phyloP scores from a whole-genome alignment of 2,329 filamentous ascomycete genomes.

The Onygenales sp. region DNA sequence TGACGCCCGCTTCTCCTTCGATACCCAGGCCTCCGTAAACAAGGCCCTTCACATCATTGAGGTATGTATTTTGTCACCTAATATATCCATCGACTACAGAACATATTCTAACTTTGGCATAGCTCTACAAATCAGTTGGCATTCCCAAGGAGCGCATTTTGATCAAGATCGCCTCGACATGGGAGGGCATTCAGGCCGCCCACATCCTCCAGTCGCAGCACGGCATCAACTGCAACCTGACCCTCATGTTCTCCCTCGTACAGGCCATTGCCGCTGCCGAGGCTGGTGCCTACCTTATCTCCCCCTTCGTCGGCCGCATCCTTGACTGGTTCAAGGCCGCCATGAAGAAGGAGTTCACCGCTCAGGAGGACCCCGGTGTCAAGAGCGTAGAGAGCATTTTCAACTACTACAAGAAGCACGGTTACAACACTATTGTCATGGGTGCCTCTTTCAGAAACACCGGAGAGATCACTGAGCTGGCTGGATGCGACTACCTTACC shows the following conservation, averaged over 20 bases:
- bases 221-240: conserved; percentile 96
- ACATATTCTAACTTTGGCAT: conserved; percentile 18
- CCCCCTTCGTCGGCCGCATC: conserved; percentile 97
- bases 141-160: conserved; percentile 89
- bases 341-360: conserved; percentile 85
- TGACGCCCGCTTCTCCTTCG: conserved; percentile 90
- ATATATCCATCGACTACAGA: not conserved
- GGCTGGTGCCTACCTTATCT: conserved; percentile 94
- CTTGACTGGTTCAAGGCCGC: conserved; percentile 98
- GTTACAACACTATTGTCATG: conserved; percentile 99
- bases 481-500: conserved; percentile 97
- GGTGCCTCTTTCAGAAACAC: conserved; percentile 94
- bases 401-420: conserved; percentile 99
- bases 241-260: conserved; percentile 91
- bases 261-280: conserved; percentile 96
- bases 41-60: conserved; percentile 98
- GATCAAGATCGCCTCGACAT: conserved; percentile 98
- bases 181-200: conserved; percentile 98
- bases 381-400: conserved; percentile 87
- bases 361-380: conserved; percentile 92
- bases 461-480: conserved; percentile 96
- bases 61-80: conserved; percentile 44
- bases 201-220: conserved; percentile 94
- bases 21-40: conserved; percentile 80
- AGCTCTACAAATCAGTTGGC: conserved; percentile 91